phyloP scores from a whole-genome alignment of 2,329 filamentous ascomycete genomes.

The Polytolypa hystricis region DNA sequence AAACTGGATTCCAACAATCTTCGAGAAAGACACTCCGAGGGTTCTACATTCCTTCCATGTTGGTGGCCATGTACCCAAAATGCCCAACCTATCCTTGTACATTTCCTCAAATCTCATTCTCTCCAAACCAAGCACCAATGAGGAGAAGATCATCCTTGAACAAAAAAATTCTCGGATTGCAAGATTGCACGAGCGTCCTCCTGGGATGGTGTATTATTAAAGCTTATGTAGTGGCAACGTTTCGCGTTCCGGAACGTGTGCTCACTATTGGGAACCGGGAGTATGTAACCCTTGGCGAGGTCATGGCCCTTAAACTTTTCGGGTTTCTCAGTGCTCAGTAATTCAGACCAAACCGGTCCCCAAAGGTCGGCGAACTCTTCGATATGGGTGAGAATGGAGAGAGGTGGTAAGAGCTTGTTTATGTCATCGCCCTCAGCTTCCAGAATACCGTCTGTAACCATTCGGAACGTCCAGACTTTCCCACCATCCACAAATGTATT shows the following conservation, averaged over 20 bases:
- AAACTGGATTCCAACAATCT: neutral
- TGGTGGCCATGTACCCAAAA: neutral
- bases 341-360: neutral
- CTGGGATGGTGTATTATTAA: neutral
- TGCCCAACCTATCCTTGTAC: neutral
- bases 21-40: neutral
- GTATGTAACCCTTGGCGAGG: neutral
- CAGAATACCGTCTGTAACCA: neutral
- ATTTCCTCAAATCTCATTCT: neutral
- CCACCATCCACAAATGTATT: neutral
- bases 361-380: neutral
- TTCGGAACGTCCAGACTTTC: neutral
- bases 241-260: neutral
- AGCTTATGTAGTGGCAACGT: neutral
- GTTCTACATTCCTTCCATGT: neutral
- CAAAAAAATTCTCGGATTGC: neutral
- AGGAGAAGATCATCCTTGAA: neutral
- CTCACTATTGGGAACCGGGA: neutral
- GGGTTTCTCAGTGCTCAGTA: neutral
- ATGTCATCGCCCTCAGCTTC: neutral
- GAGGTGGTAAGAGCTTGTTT: neutral
- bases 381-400: neutral
- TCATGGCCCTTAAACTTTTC: neutral
- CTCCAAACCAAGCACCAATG: neutral
- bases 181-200: neutral